A percentile compares a stretch with the other conserved stretches of the same genome.
Evolutionary conservation across 345 rosid genomes (phyloP).

Genomic region (Bruguiera parviflora): DNA sequence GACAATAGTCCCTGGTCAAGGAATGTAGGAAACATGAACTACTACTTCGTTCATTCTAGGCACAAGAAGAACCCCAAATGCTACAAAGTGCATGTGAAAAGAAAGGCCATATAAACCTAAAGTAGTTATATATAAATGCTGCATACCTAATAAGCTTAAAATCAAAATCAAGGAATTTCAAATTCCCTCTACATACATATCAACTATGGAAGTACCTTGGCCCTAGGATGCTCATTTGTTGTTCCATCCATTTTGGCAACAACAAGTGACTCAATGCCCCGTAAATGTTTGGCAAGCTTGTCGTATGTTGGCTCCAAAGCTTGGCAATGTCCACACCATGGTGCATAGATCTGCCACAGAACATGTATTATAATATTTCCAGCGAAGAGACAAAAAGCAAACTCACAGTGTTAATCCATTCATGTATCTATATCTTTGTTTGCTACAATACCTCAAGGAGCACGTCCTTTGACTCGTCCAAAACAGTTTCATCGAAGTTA

Average conservation of each 20-base stretch:
- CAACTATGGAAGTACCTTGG: conserved; percentile 56
- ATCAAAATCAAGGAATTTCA: not conserved
- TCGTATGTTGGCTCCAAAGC: conserved; percentile 82
- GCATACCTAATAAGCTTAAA: no score
- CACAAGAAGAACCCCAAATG: no score
- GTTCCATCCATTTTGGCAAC: conserved; percentile 99
- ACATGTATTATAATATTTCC: conserved; percentile 3
- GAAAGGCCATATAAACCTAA: not conserved
- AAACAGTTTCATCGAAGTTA: conserved; percentile 83
- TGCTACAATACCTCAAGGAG: conserved; percentile 74
- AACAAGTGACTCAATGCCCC: conserved; percentile 69
- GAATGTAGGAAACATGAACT: no score
- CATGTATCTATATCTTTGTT: not conserved
- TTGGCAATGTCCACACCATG: conserved; percentile 99
- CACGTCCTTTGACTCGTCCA: conserved; percentile 94
- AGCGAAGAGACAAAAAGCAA: not conserved
- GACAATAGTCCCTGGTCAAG: not conserved
- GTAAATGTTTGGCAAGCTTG: conserved; percentile 90
- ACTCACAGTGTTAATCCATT: not conserved
- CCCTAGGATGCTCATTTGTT: conserved; percentile 94
- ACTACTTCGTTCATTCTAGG: no score
- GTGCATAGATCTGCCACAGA: conserved; percentile 75
- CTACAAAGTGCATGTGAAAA: no score
- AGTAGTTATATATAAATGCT: not conserved
- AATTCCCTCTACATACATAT: not conserved